phyloP scores from a whole-genome alignment of 2,329 filamentous ascomycete genomes.

The Eutypa lata region DNA sequence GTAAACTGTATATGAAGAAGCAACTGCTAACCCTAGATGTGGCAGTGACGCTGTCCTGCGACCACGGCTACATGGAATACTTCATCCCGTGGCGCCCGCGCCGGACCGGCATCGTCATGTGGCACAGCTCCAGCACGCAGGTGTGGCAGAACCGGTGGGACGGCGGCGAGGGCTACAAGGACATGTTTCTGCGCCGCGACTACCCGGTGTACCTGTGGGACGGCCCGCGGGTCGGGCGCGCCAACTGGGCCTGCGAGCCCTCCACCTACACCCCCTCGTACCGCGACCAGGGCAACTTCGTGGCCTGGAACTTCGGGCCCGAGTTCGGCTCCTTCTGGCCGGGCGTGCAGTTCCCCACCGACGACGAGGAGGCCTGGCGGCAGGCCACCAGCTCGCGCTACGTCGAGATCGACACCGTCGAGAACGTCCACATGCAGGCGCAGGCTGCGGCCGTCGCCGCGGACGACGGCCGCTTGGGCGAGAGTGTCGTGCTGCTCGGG shows the following conservation, averaged over 20 bases:
- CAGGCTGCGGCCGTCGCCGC: constrained; percentile 31
- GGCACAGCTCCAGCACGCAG: constrained; percentile 36
- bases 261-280: constrained; percentile 28
- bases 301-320: constrained; percentile 34
- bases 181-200: constrained; percentile 33
- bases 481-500: constrained; percentile 30
- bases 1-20: no score
- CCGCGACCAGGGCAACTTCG: constrained; percentile 32
- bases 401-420: constrained; percentile 30
- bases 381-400: constrained; percentile 33
- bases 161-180: constrained; percentile 36
- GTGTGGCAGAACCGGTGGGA: constrained; percentile 36
- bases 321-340: constrained; percentile 28
- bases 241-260: constrained; percentile 33
- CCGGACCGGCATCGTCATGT: constrained; percentile 33
- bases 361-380: constrained; percentile 29
- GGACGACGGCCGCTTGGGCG: constrained; percentile 28
- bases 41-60: constrained; percentile 34
- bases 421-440: constrained; percentile 30
- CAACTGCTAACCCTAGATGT: no score
- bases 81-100: constrained; percentile 32
- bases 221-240: constrained; percentile 32
- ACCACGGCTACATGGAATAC: constrained; percentile 38
- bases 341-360: constrained; percentile 31
- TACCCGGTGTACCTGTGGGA: constrained; percentile 38